Conservation (phyloP, 176 grass and related monocot species). For the Miscanthus lutarioriparius region DNA sequence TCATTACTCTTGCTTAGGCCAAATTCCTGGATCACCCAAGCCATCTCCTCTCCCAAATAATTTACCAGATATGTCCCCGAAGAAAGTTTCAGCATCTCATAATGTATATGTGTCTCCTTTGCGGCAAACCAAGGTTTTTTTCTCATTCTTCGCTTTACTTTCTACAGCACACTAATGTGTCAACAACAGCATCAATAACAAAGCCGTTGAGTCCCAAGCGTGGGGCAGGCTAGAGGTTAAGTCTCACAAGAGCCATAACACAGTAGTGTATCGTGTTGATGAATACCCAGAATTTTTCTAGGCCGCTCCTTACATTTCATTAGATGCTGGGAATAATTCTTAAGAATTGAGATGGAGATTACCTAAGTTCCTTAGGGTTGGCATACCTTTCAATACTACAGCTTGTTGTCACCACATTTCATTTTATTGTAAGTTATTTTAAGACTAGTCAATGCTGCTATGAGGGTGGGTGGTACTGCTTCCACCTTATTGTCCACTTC, state of each 20-base stretch:
- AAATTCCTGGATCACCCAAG: conserved; percentile 77
- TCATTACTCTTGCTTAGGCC: conserved; percentile 46
- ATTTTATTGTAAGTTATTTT: conserved; percentile 11
- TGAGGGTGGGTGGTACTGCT: not conserved
- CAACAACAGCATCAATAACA: not conserved
- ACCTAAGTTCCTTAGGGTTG: not conserved
- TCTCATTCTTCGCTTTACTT: conserved; percentile 23
- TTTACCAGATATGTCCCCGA: conserved; percentile 96
- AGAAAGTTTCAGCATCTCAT: conserved; percentile 88
- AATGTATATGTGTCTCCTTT: conserved; percentile 95
- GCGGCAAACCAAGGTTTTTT: conserved; percentile 76
- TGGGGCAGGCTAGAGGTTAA: not conserved
- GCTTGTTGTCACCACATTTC: conserved; percentile 12
- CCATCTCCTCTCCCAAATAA: conserved; percentile 82
- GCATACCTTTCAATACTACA: not conserved
- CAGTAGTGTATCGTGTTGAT: not conserved
- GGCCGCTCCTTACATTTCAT: not conserved
- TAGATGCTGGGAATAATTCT: conserved; percentile 4
- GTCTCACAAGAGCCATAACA: not conserved
- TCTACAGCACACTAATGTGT: not conserved
- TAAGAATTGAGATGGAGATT: not conserved
- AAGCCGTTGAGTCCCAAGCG: not conserved
- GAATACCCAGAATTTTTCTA: conserved; percentile 20
- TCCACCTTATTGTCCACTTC: not conserved
- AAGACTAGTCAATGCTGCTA: not conserved